A percentile compares a stretch with the other conserved stretches of the same genome.
These are phyloP conservation scores for Saitoella complicata DNA, from an alignment of 805 yeast species.

Conservation along the genomic window DNA sequence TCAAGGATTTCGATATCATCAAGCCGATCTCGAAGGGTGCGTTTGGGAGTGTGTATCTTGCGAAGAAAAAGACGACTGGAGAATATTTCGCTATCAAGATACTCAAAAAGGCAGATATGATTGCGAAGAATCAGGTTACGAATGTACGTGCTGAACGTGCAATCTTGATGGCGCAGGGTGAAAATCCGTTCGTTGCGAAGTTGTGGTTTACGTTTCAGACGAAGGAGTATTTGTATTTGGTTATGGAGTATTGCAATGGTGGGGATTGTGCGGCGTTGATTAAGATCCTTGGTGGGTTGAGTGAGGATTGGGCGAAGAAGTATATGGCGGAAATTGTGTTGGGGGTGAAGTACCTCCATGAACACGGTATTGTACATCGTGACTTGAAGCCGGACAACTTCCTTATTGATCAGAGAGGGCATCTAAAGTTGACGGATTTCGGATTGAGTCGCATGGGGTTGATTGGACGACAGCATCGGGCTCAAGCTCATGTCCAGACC, in stretches of 20 bases:
- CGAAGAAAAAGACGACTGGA: slow-evolving; percentile 70
- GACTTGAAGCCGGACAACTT: slow-evolving; percentile 92
- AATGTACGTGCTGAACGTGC: slow-evolving; percentile 92
- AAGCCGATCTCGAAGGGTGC: slow-evolving; percentile 96
- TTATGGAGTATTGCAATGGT: slow-evolving; percentile 92
- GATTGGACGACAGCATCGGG: slow-evolving; percentile 47
- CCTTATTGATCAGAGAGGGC: slow-evolving; percentile 73
- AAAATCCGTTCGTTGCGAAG: slow-evolving; percentile 84
- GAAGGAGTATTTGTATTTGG: slow-evolving; percentile 69
- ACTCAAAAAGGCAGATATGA: slow-evolving; percentile 83
- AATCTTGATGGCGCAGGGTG: slow-evolving; percentile 93
- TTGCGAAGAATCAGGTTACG: slow-evolving; percentile 88
- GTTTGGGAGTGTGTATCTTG: slow-evolving; percentile 84
- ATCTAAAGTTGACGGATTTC: slow-evolving; percentile 83
- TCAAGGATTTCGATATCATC: slow-evolving; percentile 74
- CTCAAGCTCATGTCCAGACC: not conserved
- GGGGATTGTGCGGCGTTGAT: slow-evolving; percentile 87
- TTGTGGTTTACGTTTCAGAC: slow-evolving; percentile 80
- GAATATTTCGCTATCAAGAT: slow-evolving; percentile 93
- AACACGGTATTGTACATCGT: slow-evolving; percentile 71
- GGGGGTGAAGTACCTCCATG: slow-evolving; percentile 80
- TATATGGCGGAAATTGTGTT: slow-evolving; percentile 81
- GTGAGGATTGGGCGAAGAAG: slow-evolving; percentile 65
- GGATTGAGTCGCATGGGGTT: slow-evolving; percentile 85
- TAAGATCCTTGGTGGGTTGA: slow-evolving; percentile 61